Evolutionary conservation across 2,329 filamentous ascomycete genomes (phyloP), one percentile per base, ranked within the genome.

Genomic region (Pseudocercospora vitis): DNA sequence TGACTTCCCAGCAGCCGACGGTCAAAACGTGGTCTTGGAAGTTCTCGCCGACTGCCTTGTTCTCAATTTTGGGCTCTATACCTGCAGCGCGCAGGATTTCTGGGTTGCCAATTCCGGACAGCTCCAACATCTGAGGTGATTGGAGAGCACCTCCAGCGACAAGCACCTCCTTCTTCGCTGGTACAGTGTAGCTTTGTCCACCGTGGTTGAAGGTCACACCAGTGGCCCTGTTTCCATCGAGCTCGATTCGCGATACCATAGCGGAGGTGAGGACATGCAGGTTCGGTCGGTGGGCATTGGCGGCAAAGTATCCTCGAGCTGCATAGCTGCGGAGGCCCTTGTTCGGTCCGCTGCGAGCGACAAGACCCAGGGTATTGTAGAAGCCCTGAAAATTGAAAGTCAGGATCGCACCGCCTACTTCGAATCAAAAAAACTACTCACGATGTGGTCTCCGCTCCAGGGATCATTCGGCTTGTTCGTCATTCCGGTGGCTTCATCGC

Each of bases 121-220:
- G 70, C 58, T 86, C 83, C n/a, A 81, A 75, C 12, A 83, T 71
- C 67, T 79, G 81, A 4, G 78, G 84, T 7, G 79, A 83, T 63
- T 78, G 77, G 33, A 81, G 71, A 23, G 75, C 78, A 0, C 84
- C 84, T 0, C 81, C 82, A 3, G 78, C 78, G 2, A 87, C 66
- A 31, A 87, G 76, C 8, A 85, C 75, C 60, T 86, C 83, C 48
- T 67, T 65, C 19, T 60, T 65, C 58, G 63, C 71, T 7, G 58
- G 73, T 3, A 73, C 66, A 3, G 63, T 62, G 46, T 71, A 65
- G 3, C 68, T 63, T 6, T 68, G 56, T 2, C 73, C 74, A 4
- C 67, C 64, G 23, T 70, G 64, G 7, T 60, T 68, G 59, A 81
- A 77, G 9, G 68, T 71, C 11, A 77, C 78, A 6, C 77, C 75